Percentiles rank a stretch among this genome's conserved stretches.
These are phyloP conservation scores for Paraphoma chrysanthemicola DNA, from an alignment of 2,329 filamentous ascomycete genomes.

Conservation along the genomic window DNA sequence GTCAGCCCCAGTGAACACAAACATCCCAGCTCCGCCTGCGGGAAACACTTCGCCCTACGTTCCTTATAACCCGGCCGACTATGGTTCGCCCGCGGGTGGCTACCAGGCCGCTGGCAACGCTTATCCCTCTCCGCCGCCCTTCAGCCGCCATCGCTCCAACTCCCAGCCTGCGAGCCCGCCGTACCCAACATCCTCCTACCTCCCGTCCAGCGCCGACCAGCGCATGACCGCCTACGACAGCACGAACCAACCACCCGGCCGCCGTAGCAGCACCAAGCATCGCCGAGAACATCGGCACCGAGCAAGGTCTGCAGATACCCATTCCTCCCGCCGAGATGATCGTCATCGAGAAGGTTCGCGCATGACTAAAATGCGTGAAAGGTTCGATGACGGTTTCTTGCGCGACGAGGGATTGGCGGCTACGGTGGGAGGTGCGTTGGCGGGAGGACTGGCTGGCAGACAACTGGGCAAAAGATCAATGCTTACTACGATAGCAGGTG, in stretches of 20 bases:
- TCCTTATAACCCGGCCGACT: slow-evolving; percentile 43
- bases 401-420: slow-evolving; percentile 43
- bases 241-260: slow-evolving; percentile 32
- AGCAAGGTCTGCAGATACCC: slow-evolving; percentile 47
- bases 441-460: slow-evolving; percentile 44
- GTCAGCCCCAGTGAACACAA: slow-evolving; percentile 29
- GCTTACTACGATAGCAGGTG: slow-evolving; percentile 47
- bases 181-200: slow-evolving; percentile 16
- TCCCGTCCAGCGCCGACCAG: slow-evolving; percentile 22
- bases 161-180: slow-evolving; percentile 39
- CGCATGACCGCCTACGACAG: slow-evolving; percentile 25
- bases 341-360: slow-evolving; percentile 38
- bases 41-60: slow-evolving; percentile 30
- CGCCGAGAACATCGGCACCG: slow-evolving; percentile 35
- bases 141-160: slow-evolving; percentile 43
- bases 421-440: slow-evolving; percentile 49
- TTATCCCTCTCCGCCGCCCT: slow-evolving; percentile 42
- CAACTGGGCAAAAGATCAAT: slow-evolving; percentile 37
- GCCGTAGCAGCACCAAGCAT: slow-evolving; percentile 36
- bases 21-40: slow-evolving; percentile 32
- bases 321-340: slow-evolving; percentile 41
- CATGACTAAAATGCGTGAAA: slow-evolving; percentile 43
- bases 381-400: slow-evolving; percentile 43
- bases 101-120: slow-evolving; percentile 26
- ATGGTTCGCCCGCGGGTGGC: slow-evolving; percentile 23